Evolutionary conservation across 345 rosid species (phyloP), one percentile per base, ranked within the genome.

Genomic region (Hibiscus syriacus): DNA sequence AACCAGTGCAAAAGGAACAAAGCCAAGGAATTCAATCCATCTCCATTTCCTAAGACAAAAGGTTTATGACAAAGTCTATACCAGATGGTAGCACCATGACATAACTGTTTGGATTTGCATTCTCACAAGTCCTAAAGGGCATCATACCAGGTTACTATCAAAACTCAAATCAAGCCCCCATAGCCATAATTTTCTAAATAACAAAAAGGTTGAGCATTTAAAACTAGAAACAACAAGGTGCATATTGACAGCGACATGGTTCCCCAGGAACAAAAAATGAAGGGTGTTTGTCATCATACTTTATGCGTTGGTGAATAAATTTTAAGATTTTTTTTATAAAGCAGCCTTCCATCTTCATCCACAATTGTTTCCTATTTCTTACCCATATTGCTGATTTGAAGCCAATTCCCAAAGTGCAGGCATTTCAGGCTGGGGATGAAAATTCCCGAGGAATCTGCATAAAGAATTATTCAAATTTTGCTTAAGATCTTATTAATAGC

Each of bases 401-500:
- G 78, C 83, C 81, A 86, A 74, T 79, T 94, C 96, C 98, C 98
- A 89, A 38, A 85, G 73, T n/a, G 88, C 90, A 67, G 89, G 89
- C 72, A 77, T 86, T 57, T 84, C 92, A 53, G 74, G 77, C 64
- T 83, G 90, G 54, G 90, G 98, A 78, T 77, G 92, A 82, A 89
- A 88, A 68, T 85, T 81, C 57, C 99, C 99, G 66, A 92, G 84
- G 79, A 94, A 94, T 85, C 99, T 94, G 87, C 76, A 64, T 69
- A 77, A 41, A 26, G 25, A 48, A 61, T 64, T 46, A 69, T 68
- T 65, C 26, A 25, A 68, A 30, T 39, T 26, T 55, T 34, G 23
- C 20, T 19, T 27, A 41, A 17, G 19, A 56, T 58, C 45, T 66
- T 41, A 38, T 60, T 26, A 39, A 72, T 71, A 22, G 56, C 55